Base-by-base conservation (phyloP, 2,329 filamentous ascomycete genomes). In the Magnaporthiopsis rhizophila region DNA sequence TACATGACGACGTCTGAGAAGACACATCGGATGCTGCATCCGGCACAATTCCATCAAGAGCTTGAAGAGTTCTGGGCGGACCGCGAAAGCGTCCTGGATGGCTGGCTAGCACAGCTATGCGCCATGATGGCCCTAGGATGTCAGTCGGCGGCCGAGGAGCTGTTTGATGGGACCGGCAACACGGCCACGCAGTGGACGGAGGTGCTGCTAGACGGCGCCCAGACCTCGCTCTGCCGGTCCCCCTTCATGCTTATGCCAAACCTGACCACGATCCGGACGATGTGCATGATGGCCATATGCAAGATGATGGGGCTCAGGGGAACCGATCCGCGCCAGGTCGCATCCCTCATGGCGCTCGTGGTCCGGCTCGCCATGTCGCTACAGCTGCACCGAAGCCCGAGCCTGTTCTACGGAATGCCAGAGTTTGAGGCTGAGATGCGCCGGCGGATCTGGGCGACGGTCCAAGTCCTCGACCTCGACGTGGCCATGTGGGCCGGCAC, bases 401-500 rank as follows among this genome's bases (percentile, higher is more conserved):
- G 59, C 3, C 61, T 68, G 1, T 65, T 68, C n/a, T 61, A 65
- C 12, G 63, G 65, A 13, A 65, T 71, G 62, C 60, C 60, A 0
- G 62, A 65, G 3, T 67, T 68, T 11, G 69, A 70, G 12, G 64
- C 65, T 9, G 71, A 72, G 28, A 68, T 68, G 63, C 66, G 70
- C 8, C 67, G 66, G 45, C 66, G 69, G 4, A 34, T 70, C 24
- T 72, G 71, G 71, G 28, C 66, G 0, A 72, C 70, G 2, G 65
- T 72, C 9, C 69, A 68, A 36, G 67, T 73, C 18, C 71, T 73
- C 36, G 70, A 71, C 28, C 65, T 73, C 11, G 67, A 70, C 24
- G 67, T 69, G 6, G 69, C 71, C n/a, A 67, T 72, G 63, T 63
- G 69, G 45, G 68, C 71, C 0, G 71, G 71, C 13, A 70, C 69